Conservation (phyloP, 2,329 filamentous ascomycete species). For the Arthroderma uncinatum region DNA sequence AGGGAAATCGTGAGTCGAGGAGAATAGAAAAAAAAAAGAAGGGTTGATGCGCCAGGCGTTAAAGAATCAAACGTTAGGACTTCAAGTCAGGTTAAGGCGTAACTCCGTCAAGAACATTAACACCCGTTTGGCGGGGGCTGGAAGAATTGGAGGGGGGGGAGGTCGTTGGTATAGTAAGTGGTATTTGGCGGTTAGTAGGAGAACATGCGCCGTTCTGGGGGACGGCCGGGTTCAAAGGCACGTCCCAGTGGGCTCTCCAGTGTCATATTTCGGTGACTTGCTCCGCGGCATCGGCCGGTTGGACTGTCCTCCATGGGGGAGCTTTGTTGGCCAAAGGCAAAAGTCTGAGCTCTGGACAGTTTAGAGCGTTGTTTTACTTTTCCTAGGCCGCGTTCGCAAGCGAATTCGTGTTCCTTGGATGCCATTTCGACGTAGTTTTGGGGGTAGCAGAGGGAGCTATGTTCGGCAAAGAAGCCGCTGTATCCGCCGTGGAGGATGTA, state of each 20-base stretch:
- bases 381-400: slow-evolving; percentile 89
- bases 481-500: slow-evolving; percentile 97
- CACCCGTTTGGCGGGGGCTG: background rate
- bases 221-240: slow-evolving; percentile 26
- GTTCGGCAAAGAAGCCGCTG: slow-evolving; percentile 75
- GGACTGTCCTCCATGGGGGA: slow-evolving; percentile 52
- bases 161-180: background rate
- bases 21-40: background rate
- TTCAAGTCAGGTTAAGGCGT: slow-evolving; percentile 6
- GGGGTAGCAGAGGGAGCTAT: slow-evolving; percentile 73
- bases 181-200: slow-evolving; percentile 33
- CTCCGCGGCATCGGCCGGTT: slow-evolving; percentile 39
- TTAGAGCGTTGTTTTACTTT: slow-evolving; percentile 83
- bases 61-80: slow-evolving; percentile 5
- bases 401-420: slow-evolving; percentile 77
- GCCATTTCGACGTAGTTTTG: slow-evolving; percentile 97
- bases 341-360: slow-evolving; percentile 79
- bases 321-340: slow-evolving; percentile 74
- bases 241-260: slow-evolving; percentile 29
- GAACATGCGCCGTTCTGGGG: slow-evolving; percentile 35
- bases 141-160: background rate
- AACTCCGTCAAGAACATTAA: slow-evolving; percentile 6
- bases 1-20: background rate
- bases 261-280: slow-evolving; percentile 22
- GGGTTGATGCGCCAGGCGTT: slow-evolving; percentile 1